Conservation (phyloP, 345 rosid species). For the Carallia pectinifolia region DNA sequence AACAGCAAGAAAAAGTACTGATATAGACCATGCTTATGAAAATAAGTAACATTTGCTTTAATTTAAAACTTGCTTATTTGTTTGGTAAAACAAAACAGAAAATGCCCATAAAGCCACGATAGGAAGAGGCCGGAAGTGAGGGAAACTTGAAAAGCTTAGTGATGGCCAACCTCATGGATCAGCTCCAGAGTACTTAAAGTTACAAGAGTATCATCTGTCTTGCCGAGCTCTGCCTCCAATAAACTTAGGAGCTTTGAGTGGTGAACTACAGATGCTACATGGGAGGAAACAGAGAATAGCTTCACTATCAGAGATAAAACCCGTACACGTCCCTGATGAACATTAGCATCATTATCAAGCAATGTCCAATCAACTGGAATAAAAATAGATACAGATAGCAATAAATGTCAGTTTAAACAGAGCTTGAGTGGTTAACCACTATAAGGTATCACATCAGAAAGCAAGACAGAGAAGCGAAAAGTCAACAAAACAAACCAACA, state of each 20-base stretch:
- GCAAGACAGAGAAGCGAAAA: background rate
- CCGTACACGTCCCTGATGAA: slow-evolving; percentile 76
- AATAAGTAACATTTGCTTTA: background rate
- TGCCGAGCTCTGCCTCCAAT: slow-evolving; percentile 68
- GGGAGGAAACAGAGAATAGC: slow-evolving; percentile 71
- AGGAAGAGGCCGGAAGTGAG: background rate
- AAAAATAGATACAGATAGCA: background rate
- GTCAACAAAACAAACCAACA: background rate
- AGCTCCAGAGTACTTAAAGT: slow-evolving; percentile 75
- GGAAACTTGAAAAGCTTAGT: background rate
- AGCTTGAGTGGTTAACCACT: background rate
- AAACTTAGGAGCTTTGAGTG: slow-evolving; percentile 64
- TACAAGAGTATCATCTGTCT: slow-evolving; percentile 61
- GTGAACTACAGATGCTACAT: slow-evolving; percentile 62
- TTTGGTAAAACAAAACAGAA: background rate
- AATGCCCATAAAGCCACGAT: background rate
- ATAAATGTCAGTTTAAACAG: background rate
- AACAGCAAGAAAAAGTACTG: slow-evolving; percentile 3
- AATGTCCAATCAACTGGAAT: background rate
- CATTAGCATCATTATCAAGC: slow-evolving; percentile 16
- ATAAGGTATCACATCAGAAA: background rate
- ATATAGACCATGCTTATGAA: background rate
- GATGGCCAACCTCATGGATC: slow-evolving; percentile 66
- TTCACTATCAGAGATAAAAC: slow-evolving; percentile 80
- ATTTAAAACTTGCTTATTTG: too few species aligned